Evolutionary conservation across 2,329 filamentous ascomycete species (phyloP), one percentile per base, ranked within the genome.

Genomic region (Penicillium sp.): DNA sequence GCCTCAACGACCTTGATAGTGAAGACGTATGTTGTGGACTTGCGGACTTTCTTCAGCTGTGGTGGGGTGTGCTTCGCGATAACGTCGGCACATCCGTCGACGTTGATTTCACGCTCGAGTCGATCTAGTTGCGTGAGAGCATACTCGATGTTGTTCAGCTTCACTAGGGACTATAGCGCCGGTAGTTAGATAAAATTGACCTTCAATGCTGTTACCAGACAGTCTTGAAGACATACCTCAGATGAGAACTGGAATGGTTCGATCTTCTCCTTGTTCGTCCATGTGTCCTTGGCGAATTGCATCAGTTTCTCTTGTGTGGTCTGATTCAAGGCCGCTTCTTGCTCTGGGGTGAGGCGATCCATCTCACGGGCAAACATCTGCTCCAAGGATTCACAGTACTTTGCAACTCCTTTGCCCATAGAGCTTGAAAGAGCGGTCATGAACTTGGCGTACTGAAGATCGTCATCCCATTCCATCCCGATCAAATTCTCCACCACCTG

Each of bases 1-100:
- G 92, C 95, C 78, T 99, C 95, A 28, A 99, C 93, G 62, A 99
- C 93, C 80, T 99, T 99, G 79, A 99, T 93, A 0, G 95, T 98
- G 79, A 99, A 99, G 59, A 97, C 93, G 75, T 96, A 98, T 75
- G 96, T 97, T 65, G 88, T 91, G 45, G 89, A 87, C 70, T 88
- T 90, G 70, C 88, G 88, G 60, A 86, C 83, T 72, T 84, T 84
- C 63, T 88, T 86, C n/a, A 88, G 88, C 57, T 86, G 83, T 1
- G 91, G 89, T 9, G 91, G 91, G 28, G 91, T 87, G 65, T 90
- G 84, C 70, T 86, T 88, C 51, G 89, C 88, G 55, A 99, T 86
- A 17, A 96, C 87, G 56, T 91, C 89, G 3, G 93, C 93, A 72
- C 93, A 97, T 12, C 86, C 90, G 75, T 99, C 95, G 13, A 96